Base-by-base conservation (phyloP, 140 eudicot species). In the Artemisia princeps region DNA sequence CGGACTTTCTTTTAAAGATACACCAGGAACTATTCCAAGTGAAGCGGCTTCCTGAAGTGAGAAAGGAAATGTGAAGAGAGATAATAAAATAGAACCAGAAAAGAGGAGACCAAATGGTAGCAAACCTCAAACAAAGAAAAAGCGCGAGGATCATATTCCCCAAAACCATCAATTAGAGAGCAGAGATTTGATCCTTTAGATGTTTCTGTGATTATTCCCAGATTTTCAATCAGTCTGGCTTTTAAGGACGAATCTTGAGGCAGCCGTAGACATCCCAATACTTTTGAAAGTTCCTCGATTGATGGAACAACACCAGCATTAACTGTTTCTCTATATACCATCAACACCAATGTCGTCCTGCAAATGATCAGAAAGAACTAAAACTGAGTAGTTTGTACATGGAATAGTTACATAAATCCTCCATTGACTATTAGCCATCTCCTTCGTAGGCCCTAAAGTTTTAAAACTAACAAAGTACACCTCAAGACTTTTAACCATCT, bases 121-220 rank as follows among this genome's bases (percentile, higher is more conserved):
- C 77, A 70, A 55, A 90, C 97, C 96, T 94, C 95, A 60, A 86
- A 84, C 28, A 94, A 69, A 24, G 96, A 94, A 64, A 88, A 82
- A 50, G 99, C 95, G 66, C 96, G 96, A 10, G 94, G 84, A 77
- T 94, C 99, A 62, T 94, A 94, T 72, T 88, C 99, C 19, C 96
- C 99, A 64, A 94, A 94, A 55, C 99, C 99, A 79, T 94, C 95
- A 62, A 94, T 79, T 69, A 88, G 52, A 37, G 95, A 84, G 52
- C 76, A 79, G 11, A 86, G 83, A 74, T 84, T 88, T 75, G 96
- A 77, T 44, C 78, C 78, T 77, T 74, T 86, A 70, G 88, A 76
- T 51, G 80, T 64, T 52, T 75, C 87, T 70, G 76, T 62, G 64
- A 75, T 62, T 60, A 83, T 78, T 69, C 86, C 95, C 9, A 88